Percentiles rank a stretch among this genome's conserved stretches.
These are phyloP conservation scores for Sphagnum contortum DNA, from an alignment of 225 moss, liverwort and hornwort species.

Conservation along the genomic window DNA sequence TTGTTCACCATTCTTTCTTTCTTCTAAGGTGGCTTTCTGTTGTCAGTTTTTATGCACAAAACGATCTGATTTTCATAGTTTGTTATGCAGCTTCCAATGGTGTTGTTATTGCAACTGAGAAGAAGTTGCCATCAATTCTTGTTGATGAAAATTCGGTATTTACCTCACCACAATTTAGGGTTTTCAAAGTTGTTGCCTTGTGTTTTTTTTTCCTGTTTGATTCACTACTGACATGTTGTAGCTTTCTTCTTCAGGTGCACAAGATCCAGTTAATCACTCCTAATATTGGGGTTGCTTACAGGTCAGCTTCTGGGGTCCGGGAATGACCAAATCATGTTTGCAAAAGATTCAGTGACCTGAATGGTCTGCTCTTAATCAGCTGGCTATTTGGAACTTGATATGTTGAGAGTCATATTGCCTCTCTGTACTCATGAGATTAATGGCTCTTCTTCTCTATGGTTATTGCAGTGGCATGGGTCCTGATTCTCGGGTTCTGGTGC, in stretches of 20 bases:
- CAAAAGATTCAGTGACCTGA: no score
- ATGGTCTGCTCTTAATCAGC: no score
- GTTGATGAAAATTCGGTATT: constrained; percentile 80
- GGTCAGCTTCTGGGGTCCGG: constrained; percentile 20
- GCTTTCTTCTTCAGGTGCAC: constrained; percentile 43
- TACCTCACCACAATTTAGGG: neutral
- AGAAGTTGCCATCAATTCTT: constrained; percentile 87
- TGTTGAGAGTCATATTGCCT: no score
- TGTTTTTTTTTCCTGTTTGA: no score
- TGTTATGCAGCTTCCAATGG: constrained; percentile 70
- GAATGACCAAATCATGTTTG: no score
- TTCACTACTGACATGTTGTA: neutral
- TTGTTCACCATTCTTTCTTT: neutral
- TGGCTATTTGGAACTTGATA: no score
- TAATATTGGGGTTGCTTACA: constrained; percentile 96
- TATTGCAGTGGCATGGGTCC: constrained; percentile 89
- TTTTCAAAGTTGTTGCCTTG: neutral
- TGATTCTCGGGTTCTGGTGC: constrained; percentile 87
- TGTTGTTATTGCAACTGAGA: constrained; percentile 85
- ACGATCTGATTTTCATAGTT: neutral
- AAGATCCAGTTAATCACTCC: constrained; percentile 90
- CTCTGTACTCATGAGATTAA: no score
- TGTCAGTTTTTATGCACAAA: neutral
- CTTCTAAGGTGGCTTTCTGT: neutral
- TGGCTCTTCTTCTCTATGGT: neutral